These are phyloP conservation scores for Canavalia ensiformis DNA, from an alignment of 306 rosid genomes.

Conservation along the genomic window DNA sequence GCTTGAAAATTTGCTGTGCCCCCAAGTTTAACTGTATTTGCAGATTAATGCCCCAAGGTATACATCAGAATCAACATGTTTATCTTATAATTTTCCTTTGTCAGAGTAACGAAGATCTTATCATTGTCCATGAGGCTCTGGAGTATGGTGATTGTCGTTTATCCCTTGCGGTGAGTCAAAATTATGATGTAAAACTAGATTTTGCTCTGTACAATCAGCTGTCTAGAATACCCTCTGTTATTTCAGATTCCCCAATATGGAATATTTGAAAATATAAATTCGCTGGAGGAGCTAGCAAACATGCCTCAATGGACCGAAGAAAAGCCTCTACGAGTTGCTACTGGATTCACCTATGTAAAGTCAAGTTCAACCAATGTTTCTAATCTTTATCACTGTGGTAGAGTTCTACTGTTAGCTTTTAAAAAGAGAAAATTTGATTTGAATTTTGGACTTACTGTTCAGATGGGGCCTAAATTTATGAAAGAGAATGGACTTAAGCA, in stretches of 20 bases:
- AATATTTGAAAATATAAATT: constrained; percentile 86
- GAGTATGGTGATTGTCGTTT: constrained; percentile 87
- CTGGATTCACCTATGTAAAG: constrained; percentile 88
- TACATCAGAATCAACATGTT: not conserved
- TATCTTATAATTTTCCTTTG: constrained; percentile 37
- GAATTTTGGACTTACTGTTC: constrained; percentile 43
- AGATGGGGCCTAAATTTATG: constrained; percentile 95
- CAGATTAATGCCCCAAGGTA: constrained; percentile 13
- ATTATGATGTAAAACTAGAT: not conserved
- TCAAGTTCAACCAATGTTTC: constrained; percentile 24
- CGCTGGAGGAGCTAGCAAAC: constrained; percentile 74
- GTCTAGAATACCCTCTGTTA: constrained; percentile 21
- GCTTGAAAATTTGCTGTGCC: constrained; percentile 7
- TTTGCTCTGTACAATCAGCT: constrained; percentile 9
- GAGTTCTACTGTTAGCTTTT: constrained; percentile 14
- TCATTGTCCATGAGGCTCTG: constrained; percentile 86
- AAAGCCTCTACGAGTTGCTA: constrained; percentile 90
- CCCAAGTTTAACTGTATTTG: not conserved
- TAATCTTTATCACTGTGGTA: not conserved
- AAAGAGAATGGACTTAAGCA: constrained; percentile 81
- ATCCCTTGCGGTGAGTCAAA: constrained; percentile 82
- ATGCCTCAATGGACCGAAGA: constrained; percentile 91
- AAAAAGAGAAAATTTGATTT: constrained; percentile 21
- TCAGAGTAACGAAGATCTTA: constrained; percentile 82
- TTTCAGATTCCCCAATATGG: constrained; percentile 91